phyloP scores from a whole-genome alignment of 2,329 filamentous ascomycete genomes.

The Fusarium sp. region DNA sequence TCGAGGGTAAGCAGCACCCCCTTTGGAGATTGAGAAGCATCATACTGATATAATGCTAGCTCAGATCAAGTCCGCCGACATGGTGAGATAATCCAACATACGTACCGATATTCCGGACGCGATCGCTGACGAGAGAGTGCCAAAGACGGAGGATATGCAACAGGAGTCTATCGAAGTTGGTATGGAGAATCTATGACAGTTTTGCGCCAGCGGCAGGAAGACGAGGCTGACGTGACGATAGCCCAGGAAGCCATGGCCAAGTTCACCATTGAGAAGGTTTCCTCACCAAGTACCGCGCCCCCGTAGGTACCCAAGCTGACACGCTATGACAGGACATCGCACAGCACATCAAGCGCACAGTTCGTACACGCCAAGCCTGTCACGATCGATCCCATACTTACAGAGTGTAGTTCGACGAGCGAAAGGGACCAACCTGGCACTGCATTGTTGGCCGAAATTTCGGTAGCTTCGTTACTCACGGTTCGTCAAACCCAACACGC shows the following conservation, averaged over 20 bases:
- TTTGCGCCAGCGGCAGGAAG: conserved; percentile 1
- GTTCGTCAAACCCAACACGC: conserved; percentile 61
- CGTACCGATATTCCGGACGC: conserved; percentile 14
- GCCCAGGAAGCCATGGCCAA: conserved; percentile 72
- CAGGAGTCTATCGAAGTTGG: conserved; percentile 94
- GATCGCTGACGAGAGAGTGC: conserved; percentile 45
- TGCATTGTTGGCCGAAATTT: conserved; percentile 99
- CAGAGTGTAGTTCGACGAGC: conserved; percentile 82
- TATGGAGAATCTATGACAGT: conserved; percentile 59
- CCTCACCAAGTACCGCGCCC: conserved; percentile 12
- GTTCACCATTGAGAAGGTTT: conserved; percentile 70
- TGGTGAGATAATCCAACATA: conserved; percentile 71
- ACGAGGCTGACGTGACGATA: conserved; percentile 49
- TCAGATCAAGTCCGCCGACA: conserved; percentile 97
- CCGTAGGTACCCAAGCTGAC: conserved; percentile 25
- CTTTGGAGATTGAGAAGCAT: neutral
- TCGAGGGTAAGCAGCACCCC: conserved; percentile 69
- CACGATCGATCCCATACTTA: conserved; percentile 23
- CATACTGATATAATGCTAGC: conserved; percentile 62
- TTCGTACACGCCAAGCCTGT: conserved; percentile 50
- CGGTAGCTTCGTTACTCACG: conserved; percentile 98
- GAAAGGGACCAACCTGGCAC: conserved; percentile 98
- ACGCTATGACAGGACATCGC: conserved; percentile 80
- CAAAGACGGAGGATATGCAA: conserved; percentile 95
- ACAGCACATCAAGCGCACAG: conserved; percentile 94